A percentile compares a stretch with the other conserved stretches of the same genome.
These are phyloP conservation scores for Brassica nigra DNA, from an alignment of 345 rosid genomes.

Conservation along the genomic window DNA sequence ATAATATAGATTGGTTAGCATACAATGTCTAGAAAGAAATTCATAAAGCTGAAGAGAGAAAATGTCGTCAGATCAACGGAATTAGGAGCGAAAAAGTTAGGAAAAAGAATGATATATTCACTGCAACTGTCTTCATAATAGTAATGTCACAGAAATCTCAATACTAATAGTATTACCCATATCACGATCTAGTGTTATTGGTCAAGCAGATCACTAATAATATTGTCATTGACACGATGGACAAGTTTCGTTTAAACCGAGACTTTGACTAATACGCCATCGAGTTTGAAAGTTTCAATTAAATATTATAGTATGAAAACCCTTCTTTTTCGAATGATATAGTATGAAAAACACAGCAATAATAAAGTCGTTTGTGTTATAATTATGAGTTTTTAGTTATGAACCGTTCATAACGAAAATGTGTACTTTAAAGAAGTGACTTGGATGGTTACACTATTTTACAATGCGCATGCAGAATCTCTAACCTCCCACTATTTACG, in stretches of 20 bases:
- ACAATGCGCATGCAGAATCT: conserved; percentile 41
- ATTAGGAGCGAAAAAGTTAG: not conserved
- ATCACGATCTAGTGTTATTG: conserved; percentile 9
- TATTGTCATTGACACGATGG: conserved; percentile 16
- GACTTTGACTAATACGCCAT: conserved; percentile 32
- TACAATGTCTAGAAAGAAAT: conserved; percentile 8
- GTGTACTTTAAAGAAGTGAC: conserved; percentile 31
- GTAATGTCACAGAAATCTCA: conserved; percentile 16
- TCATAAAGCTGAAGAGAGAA: not conserved
- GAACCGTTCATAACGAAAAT: conserved; percentile 3
- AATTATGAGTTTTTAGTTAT: conserved; percentile 17
- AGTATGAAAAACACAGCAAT: not conserved
- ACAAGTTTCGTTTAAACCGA: conserved; percentile 18
- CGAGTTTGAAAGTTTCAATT: conserved; percentile 19
- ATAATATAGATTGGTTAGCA: not conserved
- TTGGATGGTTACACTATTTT: not conserved
- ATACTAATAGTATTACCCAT: not conserved
- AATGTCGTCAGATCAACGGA: conserved; percentile 14
- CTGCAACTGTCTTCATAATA: conserved; percentile 21
- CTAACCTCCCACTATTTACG: conserved; percentile 42
- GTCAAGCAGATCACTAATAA: conserved; percentile 7
- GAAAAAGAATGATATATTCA: not conserved
- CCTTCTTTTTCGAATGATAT: not conserved
- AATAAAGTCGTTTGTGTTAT: not conserved
- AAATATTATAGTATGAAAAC: not conserved